Percentiles rank a stretch among this genome's conserved stretches.
Evolutionary conservation across 108 stramenopile species (phyloP).

Genomic region (Cafeteria roenbergensis): DNA sequence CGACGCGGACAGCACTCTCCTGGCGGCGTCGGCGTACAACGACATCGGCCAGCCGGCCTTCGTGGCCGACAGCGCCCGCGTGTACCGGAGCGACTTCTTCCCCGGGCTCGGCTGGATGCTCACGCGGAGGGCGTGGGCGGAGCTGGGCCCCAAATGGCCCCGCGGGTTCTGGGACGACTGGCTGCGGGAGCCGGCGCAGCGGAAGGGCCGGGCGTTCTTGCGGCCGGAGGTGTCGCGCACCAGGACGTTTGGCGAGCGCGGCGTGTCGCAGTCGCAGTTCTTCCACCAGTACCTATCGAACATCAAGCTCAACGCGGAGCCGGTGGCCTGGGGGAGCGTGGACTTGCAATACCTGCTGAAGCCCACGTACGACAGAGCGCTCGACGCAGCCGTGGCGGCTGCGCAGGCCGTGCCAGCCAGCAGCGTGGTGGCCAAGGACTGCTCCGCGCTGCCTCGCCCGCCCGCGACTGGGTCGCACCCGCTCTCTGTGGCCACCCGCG

Average conservation of each 20-base stretch:
- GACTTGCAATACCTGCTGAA: slow-evolving; percentile 54
- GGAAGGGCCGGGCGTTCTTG: slow-evolving; percentile 28
- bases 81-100: slow-evolving; percentile 65
- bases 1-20: slow-evolving; percentile 50
- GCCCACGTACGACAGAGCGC: slow-evolving; percentile 24
- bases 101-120: slow-evolving; percentile 92
- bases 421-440: too few relatives aligned
- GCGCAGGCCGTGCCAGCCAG: background rate
- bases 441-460: too few relatives aligned
- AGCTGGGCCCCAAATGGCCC: slow-evolving; percentile 51
- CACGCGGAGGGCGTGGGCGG: slow-evolving; percentile 55
- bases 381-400: background rate
- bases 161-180: slow-evolving; percentile 85
- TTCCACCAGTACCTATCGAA: slow-evolving; percentile 34
- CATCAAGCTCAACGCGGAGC: slow-evolving; percentile 44
- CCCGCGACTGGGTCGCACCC: too few relatives aligned
- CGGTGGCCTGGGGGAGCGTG: slow-evolving; percentile 49
- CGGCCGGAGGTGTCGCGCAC: slow-evolving; percentile 53
- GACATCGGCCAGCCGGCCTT: slow-evolving; percentile 63
- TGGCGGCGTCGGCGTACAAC: slow-evolving; percentile 80
- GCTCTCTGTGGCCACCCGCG: too few relatives aligned
- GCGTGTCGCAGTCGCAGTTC: slow-evolving; percentile 51
- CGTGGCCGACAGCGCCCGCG: slow-evolving; percentile 33
- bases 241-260: slow-evolving; percentile 60
- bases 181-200: slow-evolving; percentile 65